Evolutionary conservation across 495 filamentous ascomycete genomes (phyloP).

Genomic region (Neurospora sp.): DNA sequence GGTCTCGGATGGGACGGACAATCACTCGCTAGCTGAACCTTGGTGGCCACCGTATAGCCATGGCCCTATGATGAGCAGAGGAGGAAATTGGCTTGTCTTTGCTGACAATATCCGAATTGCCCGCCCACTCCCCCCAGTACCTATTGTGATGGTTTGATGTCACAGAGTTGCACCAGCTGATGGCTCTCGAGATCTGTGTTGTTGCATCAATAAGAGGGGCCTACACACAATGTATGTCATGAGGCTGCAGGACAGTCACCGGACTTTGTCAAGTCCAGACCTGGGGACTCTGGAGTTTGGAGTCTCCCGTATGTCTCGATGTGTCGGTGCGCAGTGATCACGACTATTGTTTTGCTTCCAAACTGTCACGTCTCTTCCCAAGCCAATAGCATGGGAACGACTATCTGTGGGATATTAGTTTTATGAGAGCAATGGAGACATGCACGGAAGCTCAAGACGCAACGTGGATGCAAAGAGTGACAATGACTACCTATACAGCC

Average conservation of each 20-base stretch:
- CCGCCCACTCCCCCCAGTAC: background rate
- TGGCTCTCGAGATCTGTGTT: background rate
- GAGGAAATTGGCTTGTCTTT: background rate
- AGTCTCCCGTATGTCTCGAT: background rate
- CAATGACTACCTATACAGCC: background rate
- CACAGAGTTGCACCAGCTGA: background rate
- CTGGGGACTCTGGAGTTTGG: background rate
- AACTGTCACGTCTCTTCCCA: background rate
- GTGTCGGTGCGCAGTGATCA: background rate
- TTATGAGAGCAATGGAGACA: background rate
- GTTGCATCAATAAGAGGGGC: background rate
- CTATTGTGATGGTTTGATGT: background rate
- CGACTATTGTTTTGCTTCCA: background rate
- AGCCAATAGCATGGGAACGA: background rate
- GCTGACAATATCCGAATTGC: background rate
- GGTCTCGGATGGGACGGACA: background rate
- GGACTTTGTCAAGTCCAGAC: background rate
- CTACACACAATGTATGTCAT: background rate
- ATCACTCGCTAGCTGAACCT: background rate
- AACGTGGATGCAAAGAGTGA: background rate
- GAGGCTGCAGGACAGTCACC: background rate
- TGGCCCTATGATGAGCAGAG: background rate
- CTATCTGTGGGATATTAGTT: background rate
- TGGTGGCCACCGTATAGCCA: background rate
- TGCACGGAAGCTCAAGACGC: background rate